These are phyloP conservation scores for Trichophyton equinum DNA, from an alignment of 2,329 filamentous ascomycete species.

Conservation along the genomic window DNA sequence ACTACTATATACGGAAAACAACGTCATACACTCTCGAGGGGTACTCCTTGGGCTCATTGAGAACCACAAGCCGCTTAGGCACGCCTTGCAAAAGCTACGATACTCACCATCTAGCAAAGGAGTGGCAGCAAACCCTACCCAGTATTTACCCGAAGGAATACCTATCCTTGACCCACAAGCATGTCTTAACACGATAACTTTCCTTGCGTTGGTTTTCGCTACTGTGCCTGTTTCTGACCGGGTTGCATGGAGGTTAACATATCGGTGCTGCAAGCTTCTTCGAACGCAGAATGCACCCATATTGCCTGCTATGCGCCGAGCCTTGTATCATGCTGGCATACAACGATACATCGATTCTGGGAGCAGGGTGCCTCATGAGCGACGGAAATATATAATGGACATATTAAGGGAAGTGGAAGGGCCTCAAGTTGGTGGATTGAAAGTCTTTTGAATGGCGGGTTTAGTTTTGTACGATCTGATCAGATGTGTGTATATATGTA, in stretches of 20 bases:
- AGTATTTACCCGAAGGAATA: neutral
- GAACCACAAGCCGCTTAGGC: constrained; percentile 27
- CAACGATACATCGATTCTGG: constrained; percentile 31
- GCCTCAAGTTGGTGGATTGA: constrained; percentile 22
- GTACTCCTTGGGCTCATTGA: constrained; percentile 25
- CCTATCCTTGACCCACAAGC: constrained; percentile 22
- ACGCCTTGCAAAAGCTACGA: constrained; percentile 19
- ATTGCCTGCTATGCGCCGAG: constrained; percentile 32
- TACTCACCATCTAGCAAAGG: neutral
- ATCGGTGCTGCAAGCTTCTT: constrained; percentile 37
- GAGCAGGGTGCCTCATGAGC: constrained; percentile 21
- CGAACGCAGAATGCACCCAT: constrained; percentile 32
- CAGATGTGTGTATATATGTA: neutral
- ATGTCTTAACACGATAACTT: constrained; percentile 33
- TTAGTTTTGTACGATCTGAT: neutral
- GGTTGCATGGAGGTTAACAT: constrained; percentile 35
- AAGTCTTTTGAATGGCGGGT: neutral
- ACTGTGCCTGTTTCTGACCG: constrained; percentile 24
- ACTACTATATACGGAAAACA: constrained; percentile 22
- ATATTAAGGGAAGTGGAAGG: constrained; percentile 35
- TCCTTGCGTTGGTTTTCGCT: constrained; percentile 35
- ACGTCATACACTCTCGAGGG: constrained; percentile 14
- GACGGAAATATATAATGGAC: constrained; percentile 34
- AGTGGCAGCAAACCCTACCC: neutral
- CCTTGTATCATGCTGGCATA: constrained; percentile 40